Evolutionary conservation across 2,329 filamentous ascomycete species (phyloP), one percentile per base, ranked within the genome.

Genomic region (Dactylonectria macrodidyma): DNA sequence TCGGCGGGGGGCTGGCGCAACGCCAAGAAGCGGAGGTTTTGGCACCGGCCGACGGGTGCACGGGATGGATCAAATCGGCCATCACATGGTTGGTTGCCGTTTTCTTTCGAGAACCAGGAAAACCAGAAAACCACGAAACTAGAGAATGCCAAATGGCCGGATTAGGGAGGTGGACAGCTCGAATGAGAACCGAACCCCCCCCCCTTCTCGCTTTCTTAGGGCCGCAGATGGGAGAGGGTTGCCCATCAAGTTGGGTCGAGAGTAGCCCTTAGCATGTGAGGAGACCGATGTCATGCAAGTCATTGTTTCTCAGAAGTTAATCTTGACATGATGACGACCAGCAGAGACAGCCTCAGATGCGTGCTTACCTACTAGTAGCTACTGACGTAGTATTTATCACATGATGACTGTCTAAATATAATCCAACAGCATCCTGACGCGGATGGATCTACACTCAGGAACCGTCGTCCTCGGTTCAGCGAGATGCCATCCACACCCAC

Each of bases 151-250:
- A n/a, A 36, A 36, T 47, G 24, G 41, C 56, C 26, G 41, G 19
- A 47, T 47, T n/a, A 48, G 56, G 56, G 36, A 59, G 56, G 56
- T 59, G 41, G 51, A 54, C 22, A 10, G n/a, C n/a, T 54, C n/a
- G 30, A 54, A 54, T 11, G 51, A 36, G 33, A 33, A 34, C 38
- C 16, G 22, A 8, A 16, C 24, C 30, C 24, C 3, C 30, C 26
- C 26, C 26, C 26, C 7, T 30, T 30, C 26, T 5, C 26, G 4
- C 26, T 5, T 30, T 30, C 26, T 30, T 30, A 7, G 26, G 26
- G 26, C 26, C 4, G 7, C 26, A 30, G 26, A 5, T 30, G 26
- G 26, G 7, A 30, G 19, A 19, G 19, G 19, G 19, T 19, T 19
- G 19, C 19, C 19, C 19, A 19, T 19, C 19, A 19, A 19, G 19